phyloP scores from a whole-genome alignment of 371 early-diverging fungal genomes.

The Apophysomyces variabilis region DNA sequence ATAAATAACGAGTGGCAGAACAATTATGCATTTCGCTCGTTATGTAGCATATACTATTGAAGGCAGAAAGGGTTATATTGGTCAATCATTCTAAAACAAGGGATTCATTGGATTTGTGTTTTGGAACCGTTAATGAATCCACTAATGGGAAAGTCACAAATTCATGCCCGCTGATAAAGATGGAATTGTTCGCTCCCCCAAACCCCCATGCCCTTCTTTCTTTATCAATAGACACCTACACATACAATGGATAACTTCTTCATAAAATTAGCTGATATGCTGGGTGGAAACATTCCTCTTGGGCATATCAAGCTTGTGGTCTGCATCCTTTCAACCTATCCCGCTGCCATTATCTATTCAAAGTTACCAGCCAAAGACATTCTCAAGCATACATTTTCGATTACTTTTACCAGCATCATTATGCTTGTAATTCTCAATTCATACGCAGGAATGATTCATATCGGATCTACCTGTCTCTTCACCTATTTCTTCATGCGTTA shows the following conservation, averaged over 20 bases:
- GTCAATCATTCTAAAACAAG: too few relatives aligned
- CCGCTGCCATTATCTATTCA: slow-evolving; percentile 58
- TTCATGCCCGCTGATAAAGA: neutral
- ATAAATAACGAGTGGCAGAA: too few relatives aligned
- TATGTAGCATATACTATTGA: too few relatives aligned
- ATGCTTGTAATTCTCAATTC: slow-evolving; percentile 65
- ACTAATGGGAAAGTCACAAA: too few relatives aligned
- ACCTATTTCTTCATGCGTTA: slow-evolving; percentile 61
- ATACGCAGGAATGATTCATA: slow-evolving; percentile 65
- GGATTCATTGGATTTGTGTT: too few relatives aligned
- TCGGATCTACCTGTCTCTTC: slow-evolving; percentile 58
- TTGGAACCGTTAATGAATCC: too few relatives aligned
- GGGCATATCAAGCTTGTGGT: slow-evolving; percentile 64
- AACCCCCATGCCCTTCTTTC: neutral
- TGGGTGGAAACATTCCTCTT: slow-evolving; percentile 35
- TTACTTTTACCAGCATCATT: slow-evolving; percentile 62
- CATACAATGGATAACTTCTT: slow-evolving; percentile 30
- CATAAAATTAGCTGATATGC: slow-evolving; percentile 16
- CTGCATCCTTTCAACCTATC: slow-evolving; percentile 61
- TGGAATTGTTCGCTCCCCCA: neutral
- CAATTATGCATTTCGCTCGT: too few relatives aligned
- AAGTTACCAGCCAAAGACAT: slow-evolving; percentile 52
- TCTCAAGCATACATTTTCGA: slow-evolving; percentile 76
- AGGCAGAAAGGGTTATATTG: too few relatives aligned
- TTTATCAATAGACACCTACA: neutral